Evolutionary conservation across 106 monocot species (phyloP), one percentile per base, ranked within the genome.

Genomic region (Dendrobium nobile): DNA sequence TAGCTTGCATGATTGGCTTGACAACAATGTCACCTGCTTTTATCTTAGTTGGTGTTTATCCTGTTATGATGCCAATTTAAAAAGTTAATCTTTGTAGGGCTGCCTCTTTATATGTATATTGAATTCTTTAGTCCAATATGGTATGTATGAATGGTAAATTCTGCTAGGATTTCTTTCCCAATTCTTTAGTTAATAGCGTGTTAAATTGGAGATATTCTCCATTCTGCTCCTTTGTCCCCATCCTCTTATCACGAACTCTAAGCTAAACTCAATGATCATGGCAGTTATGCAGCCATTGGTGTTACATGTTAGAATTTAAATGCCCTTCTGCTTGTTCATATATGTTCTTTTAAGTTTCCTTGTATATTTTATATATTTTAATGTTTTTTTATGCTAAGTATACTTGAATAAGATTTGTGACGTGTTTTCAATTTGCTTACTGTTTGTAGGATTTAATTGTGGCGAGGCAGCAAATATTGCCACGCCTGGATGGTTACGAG

Each of bases 401-500:
- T 22, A 13, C 15, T 48, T 47, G 47, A 48, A 51, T 76, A 76
- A 76, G 22, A 47, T 47, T 2, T 76, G 76, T 7, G 3, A 22
- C 26, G 40, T 48, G 0, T 13, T 0, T 76, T 61, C 33, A 22
- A 31, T 18, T 64, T 51, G 33, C 16, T 73, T 77, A 5, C 27
- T 68, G 19, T 77, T 84, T 16, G n/a, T 81, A 95, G 95, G 95
- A 59, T 95, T 91, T 80, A 95, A 95, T 75, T 94, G 92, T 83
- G 94, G 89, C 5, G 97, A 97, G 84, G 94, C 94, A 54, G 87
- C 92, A 81, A 97, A 97, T 84, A 88, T 97, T 87, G 92, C 97
- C 9, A 97, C 97, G 26, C 97, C 97, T 77, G 87, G 82, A 72
- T 97, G 97, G 97, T 88, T 97, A 79, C 85, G 77, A 79, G 86